phyloP scores from a whole-genome alignment of 352 stramenopile species.

The Thraustochytrium striatum region DNA sequence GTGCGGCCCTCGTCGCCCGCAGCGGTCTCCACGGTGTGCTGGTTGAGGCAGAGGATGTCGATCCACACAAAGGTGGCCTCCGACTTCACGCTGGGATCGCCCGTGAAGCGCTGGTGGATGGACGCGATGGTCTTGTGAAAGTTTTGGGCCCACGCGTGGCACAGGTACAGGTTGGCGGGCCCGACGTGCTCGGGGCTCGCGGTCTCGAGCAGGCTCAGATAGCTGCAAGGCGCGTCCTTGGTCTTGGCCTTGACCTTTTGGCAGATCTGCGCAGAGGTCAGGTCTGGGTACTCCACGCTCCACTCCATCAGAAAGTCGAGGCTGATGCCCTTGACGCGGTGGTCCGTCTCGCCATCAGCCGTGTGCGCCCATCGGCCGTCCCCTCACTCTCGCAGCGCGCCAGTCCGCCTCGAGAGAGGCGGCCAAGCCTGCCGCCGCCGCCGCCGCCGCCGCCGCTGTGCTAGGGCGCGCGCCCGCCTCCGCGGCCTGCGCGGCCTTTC shows the following conservation, averaged over 20 bases:
- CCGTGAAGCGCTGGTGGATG: constrained; percentile 2
- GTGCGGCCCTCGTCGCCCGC: background rate
- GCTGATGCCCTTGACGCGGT: constrained; percentile 9
- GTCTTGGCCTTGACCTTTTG: constrained; percentile 4
- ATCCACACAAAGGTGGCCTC: constrained; percentile 47
- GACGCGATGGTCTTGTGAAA: constrained; percentile 27
- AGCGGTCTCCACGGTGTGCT: constrained; percentile 2
- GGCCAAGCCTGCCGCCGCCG: too few relatives aligned
- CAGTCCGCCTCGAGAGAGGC: too few relatives aligned
- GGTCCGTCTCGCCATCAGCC: background rate
- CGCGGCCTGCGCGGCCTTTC: too few relatives aligned
- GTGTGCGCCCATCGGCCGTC: too few relatives aligned
- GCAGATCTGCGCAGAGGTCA: constrained; percentile 17
- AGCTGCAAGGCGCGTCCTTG: background rate
- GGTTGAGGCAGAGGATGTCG: constrained; percentile 46
- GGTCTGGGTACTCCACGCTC: background rate
- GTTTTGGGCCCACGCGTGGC: constrained; percentile 5
- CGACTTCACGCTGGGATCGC: background rate
- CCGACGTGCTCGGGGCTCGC: background rate
- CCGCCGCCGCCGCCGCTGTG: background rate
- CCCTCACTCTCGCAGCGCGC: too few relatives aligned
- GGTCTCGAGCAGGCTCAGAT: constrained; percentile 17
- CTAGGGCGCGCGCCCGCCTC: background rate
- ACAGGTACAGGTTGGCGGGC: constrained; percentile 18
- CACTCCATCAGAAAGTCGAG: constrained; percentile 37